These are phyloP conservation scores for Aspergillus egyptiacus DNA, from an alignment of 495 filamentous ascomycete species.

Conservation along the genomic window DNA sequence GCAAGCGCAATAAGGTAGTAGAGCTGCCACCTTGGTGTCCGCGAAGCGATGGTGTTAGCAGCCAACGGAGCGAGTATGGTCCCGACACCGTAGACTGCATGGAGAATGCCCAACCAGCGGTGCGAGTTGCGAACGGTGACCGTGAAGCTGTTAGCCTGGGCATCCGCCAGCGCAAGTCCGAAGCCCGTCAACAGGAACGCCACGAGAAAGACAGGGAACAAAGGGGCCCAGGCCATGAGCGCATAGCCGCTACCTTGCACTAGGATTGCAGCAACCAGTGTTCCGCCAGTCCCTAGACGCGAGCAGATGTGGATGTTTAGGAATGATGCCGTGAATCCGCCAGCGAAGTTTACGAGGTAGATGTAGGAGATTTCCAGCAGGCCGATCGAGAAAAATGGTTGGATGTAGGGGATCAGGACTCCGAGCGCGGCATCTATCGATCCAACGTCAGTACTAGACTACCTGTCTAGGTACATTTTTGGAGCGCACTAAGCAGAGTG, in stretches of 20 bases:
- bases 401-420: slow-evolving; percentile 48
- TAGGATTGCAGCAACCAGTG: slow-evolving; percentile 42
- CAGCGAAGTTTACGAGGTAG: slow-evolving; percentile 39
- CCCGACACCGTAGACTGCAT: slow-evolving; percentile 50
- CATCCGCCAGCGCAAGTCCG: slow-evolving; percentile 49
- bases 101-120: slow-evolving; percentile 52
- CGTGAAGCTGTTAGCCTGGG: slow-evolving; percentile 49
- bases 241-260: slow-evolving; percentile 43
- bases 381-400: slow-evolving; percentile 39
- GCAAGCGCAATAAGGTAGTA: slow-evolving; percentile 19
- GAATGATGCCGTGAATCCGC: slow-evolving; percentile 45
- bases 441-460: neutral
- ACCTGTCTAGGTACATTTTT: neutral
- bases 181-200: slow-evolving; percentile 46
- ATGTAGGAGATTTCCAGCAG: slow-evolving; percentile 45
- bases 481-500: neutral
- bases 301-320: slow-evolving; percentile 43
- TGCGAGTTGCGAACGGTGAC: slow-evolving; percentile 41
- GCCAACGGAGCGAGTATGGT: slow-evolving; percentile 47
- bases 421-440: slow-evolving; percentile 44
- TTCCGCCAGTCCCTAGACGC: slow-evolving; percentile 39
- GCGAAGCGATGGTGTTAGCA: slow-evolving; percentile 41
- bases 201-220: slow-evolving; percentile 40
- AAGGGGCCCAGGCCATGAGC: slow-evolving; percentile 44
- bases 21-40: slow-evolving; percentile 19